Percentiles rank a stretch among this genome's conserved stretches.
Conservation (phyloP, 331 rosid species). For the Rhamnella rubrinervis region DNA sequence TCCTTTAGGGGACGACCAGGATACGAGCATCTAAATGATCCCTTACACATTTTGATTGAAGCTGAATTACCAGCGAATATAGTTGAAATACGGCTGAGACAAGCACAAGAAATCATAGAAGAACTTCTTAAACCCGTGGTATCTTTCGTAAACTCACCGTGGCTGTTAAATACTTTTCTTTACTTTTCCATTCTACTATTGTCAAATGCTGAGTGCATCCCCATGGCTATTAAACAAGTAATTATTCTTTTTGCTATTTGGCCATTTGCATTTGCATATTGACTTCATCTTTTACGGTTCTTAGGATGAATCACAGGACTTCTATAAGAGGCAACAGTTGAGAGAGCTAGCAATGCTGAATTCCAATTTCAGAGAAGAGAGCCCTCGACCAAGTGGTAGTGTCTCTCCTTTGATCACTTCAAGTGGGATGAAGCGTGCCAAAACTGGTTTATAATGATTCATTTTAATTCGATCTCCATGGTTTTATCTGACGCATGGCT, state of each 20-base stretch:
- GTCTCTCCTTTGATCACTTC: slow-evolving; percentile 73
- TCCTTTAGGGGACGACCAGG: slow-evolving; percentile 85
- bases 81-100: slow-evolving; percentile 72
- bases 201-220: too few relatives aligned
- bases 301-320: slow-evolving; percentile 84
- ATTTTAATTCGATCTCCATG: background rate
- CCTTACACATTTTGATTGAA: slow-evolving; percentile 85
- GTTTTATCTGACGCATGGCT: slow-evolving; percentile 4
- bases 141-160: slow-evolving; percentile 24
- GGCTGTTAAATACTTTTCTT: background rate
- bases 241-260: too few relatives aligned
- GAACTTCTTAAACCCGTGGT: slow-evolving; percentile 97
- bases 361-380: slow-evolving; percentile 87
- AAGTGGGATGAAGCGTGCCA: slow-evolving; percentile 84
- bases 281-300: slow-evolving; percentile 49
- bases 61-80: slow-evolving; percentile 87
- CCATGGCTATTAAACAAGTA: too few relatives aligned
- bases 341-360: slow-evolving; percentile 88
- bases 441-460: slow-evolving; percentile 57
- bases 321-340: slow-evolving; percentile 65
- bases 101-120: slow-evolving; percentile 84
- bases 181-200: background rate
- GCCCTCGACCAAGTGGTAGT: slow-evolving; percentile 89
- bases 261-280: slow-evolving; percentile 22
- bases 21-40: slow-evolving; percentile 90